Evolutionary conservation across 108 stramenopile species (phyloP), one percentile per base, ranked within the genome.

Genomic region (Nitzschia sp.): DNA sequence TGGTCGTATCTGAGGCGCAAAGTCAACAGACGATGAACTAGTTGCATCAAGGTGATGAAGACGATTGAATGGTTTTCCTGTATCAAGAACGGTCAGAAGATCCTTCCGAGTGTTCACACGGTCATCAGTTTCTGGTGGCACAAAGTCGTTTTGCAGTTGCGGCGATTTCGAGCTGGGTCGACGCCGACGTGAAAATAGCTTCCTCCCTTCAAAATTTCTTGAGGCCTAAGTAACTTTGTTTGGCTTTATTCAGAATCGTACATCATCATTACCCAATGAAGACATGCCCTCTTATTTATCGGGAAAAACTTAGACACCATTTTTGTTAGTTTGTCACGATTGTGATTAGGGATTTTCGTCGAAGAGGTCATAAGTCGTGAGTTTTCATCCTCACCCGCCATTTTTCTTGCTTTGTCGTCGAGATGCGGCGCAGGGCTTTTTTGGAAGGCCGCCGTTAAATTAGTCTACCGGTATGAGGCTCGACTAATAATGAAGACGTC

Each of bases 131-230:
- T 42, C 13, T 42, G 13, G 9, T 13, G 38, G 38, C 13, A 42
- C 38, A 42, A 42, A 51, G 17, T 19, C 49, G 21, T 19, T 9
- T 19, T 19, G 49, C 21, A 19, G 49, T 51, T 23, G n/a, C 21
- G 19, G 18, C 49, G 8, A 19, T 51, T 51, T 51, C 21, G 49
- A 19, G 18, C 19, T 19, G n/a, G 49, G 49, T n/a, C n/a, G n/a
- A n/a, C n/a, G n/a, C n/a, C n/a, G n/a, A n/a, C n/a, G n/a, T n/a
- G n/a, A n/a, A n/a, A n/a, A n/a, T n/a, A n/a, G n/a, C n/a, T n/a
- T n/a, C n/a, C n/a, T 51, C 49, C 49, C 49, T 51, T 51, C 49
- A 51, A 51, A 51, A 51, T 51, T 51, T 51, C 49, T 51, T 19
- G 13, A 4, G 4, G 13, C 49, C 21, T 51, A 51, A 51, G 49